A percentile compares a stretch with the other conserved stretches of the same genome.
These are phyloP conservation scores for Neurospora crassa DNA, from an alignment of 2,329 filamentous ascomycete species.

Conservation along the genomic window DNA sequence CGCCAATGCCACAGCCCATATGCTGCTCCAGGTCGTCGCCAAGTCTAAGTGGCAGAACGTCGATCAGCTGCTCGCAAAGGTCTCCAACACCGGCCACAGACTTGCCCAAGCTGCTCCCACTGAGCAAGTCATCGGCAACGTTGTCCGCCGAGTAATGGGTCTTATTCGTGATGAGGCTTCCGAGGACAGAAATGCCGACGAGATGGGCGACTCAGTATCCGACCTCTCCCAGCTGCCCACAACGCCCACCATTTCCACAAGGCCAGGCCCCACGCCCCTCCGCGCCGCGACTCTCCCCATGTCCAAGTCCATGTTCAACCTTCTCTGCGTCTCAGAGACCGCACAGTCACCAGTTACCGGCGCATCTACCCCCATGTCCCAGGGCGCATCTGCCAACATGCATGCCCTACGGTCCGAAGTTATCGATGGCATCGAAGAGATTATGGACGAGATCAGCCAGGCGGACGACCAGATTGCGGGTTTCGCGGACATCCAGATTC, in stretches of 20 bases:
- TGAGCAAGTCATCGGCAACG: constrained; percentile 89
- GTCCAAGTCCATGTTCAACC: constrained; percentile 75
- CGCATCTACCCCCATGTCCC: constrained; percentile 25
- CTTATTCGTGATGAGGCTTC: constrained; percentile 86
- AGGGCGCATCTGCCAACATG: constrained; percentile 32
- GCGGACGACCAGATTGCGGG: constrained; percentile 89
- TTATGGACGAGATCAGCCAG: constrained; percentile 88
- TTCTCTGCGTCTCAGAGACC: constrained; percentile 64
- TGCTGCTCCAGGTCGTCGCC: constrained; percentile 79
- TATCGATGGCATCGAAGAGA: constrained; percentile 87
- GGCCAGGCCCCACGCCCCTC: constrained; percentile 19
- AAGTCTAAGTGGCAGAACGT: constrained; percentile 71
- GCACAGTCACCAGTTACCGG: constrained; percentile 31
- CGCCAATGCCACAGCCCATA: constrained; percentile 81
- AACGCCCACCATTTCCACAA: constrained; percentile 2
- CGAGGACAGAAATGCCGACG: constrained; percentile 61
- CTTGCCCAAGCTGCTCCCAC: constrained; percentile 77
- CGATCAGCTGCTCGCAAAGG: constrained; percentile 66
- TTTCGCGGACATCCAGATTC: constrained; percentile 83
- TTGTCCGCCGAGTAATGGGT: constrained; percentile 80
- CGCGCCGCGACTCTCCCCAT: constrained; percentile 55
- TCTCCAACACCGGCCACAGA: constrained; percentile 68
- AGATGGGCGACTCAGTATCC: constrained; percentile 44
- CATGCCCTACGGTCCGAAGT: constrained; percentile 82
- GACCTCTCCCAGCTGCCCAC: constrained; percentile 25